A percentile compares a stretch with the other conserved stretches of the same genome.
Evolutionary conservation across 2,329 filamentous ascomycete species (phyloP).

Genomic region (Colletotrichum sp.): DNA sequence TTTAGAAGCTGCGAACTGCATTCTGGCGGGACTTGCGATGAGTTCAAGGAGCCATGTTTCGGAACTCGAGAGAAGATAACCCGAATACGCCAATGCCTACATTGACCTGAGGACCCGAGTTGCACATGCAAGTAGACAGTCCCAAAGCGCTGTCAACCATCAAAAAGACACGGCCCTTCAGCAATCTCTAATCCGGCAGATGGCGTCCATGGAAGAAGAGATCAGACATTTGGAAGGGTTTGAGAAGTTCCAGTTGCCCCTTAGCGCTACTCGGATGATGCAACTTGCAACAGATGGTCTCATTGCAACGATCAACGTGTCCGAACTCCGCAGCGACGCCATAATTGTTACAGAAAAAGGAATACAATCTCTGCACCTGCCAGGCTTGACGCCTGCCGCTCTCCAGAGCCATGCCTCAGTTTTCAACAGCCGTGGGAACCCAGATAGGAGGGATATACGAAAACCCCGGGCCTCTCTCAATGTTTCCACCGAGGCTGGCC

Average conservation of each 20-base stretch:
- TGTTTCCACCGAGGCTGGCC: rapidly evolving
- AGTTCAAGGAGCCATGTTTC: background rate
- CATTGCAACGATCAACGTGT: background rate
- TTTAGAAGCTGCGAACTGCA: background rate
- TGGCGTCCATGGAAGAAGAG: rapidly evolving
- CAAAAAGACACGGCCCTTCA: background rate
- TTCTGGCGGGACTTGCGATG: background rate
- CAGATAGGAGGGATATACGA: background rate
- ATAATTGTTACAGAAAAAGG: background rate
- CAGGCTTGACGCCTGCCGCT: background rate
- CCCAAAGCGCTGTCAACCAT: background rate
- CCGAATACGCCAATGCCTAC: background rate
- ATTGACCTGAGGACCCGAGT: background rate
- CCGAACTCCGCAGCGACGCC: background rate
- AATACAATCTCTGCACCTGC: background rate
- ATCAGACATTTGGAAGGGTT: background rate
- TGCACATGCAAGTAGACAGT: background rate
- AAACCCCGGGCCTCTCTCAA: rapidly evolving
- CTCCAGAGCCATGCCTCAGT: background rate
- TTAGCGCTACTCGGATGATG: background rate
- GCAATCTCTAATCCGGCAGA: background rate
- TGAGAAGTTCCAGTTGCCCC: background rate
- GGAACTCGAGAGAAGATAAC: background rate
- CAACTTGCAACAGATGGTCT: background rate
- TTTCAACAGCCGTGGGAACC: background rate